A percentile compares a stretch with the other conserved stretches of the same genome.
phyloP scores from a whole-genome alignment of 495 filamentous ascomycete genomes.

The Penicillium mononematosum region DNA sequence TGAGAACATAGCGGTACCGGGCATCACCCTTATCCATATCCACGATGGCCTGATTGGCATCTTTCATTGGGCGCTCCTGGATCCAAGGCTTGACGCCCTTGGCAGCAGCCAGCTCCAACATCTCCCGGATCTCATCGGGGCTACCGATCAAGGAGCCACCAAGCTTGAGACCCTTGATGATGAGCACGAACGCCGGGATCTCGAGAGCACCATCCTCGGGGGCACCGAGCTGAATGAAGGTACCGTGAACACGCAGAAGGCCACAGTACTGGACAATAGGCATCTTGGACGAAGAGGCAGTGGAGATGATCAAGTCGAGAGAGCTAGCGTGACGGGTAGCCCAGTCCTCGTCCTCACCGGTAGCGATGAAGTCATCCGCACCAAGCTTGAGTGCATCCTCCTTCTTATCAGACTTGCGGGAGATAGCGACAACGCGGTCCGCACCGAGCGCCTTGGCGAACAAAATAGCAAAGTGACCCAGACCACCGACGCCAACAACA shows the following conservation, averaged over 20 bases:
- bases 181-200: constrained; percentile 59
- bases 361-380: constrained; percentile 73
- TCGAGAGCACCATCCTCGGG: constrained; percentile 65
- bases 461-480: constrained; percentile 69
- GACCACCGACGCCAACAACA: constrained; percentile 78
- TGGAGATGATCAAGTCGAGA: constrained; percentile 79
- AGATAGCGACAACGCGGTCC: constrained; percentile 79
- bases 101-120: constrained; percentile 72
- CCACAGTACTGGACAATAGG: constrained; percentile 68
- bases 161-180: constrained; percentile 61
- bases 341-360: constrained; percentile 76
- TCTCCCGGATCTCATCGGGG: constrained; percentile 72
- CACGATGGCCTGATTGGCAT: constrained; percentile 68
- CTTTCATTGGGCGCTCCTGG: constrained; percentile 65
- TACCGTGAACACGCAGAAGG: constrained; percentile 67
- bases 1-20: constrained; percentile 72
- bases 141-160: constrained; percentile 69
- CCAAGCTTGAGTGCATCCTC: constrained; percentile 64
- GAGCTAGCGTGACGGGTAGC: constrained; percentile 55
- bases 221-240: constrained; percentile 76
- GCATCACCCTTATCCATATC: constrained; percentile 69
- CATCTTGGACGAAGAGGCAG: constrained; percentile 73
- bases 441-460: constrained; percentile 67
- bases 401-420: constrained; percentile 63
- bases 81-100: constrained; percentile 74